Base-by-base conservation (phyloP, 2,329 filamentous ascomycete genomes). In the Didymella glomerata region DNA sequence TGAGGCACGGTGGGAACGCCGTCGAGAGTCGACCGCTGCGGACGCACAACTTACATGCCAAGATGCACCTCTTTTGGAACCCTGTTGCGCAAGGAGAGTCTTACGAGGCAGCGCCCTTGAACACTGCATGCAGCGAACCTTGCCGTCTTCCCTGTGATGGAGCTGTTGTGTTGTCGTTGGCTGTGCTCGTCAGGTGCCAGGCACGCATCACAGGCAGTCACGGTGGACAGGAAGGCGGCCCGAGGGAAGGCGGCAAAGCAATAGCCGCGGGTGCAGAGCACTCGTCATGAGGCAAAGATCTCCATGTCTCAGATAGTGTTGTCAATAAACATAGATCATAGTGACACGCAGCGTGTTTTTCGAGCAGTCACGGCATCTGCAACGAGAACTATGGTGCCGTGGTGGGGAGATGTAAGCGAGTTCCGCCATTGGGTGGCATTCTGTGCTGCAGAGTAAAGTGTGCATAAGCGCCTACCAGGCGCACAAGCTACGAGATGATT, bases 381-480 rank as follows among this genome's bases (percentile, higher is more conserved):
- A 54, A 44, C 52, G 40, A 48, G 54, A 47, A 46, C 54, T 60
- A 64, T 54, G 46, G 62, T 57, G 61, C 51, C 52, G 51, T 56
- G 63, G 46, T 55, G 60, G 62, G 55, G 59, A 54, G 49, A 56
- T 48, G 54, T 54, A 53, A 56, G 51, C 60, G 54, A 60, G 55
- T 53, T 65, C 62, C 65, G 68, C 67, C 58, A 75, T 72, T 72
- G 71, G 72, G 40, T 68, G 64, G 60, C 62, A 54, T 46, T 52
- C 60, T 47, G 57, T 62, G 61, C 61, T 69, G 68, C 72, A 74
- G 64, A 60, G 47, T 67, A 66, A 64, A 67, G 61, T 68, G 61
- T 76, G 74, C 74, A 75, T 76, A 75, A 76, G 74, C 73, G 74
- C 71, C 51, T 63, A 48, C 64, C 67, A 62, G 66, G 62, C 65